These are phyloP conservation scores for Themeda triandra DNA, from an alignment of 176 grass and related monocot species.

Conservation along the genomic window DNA sequence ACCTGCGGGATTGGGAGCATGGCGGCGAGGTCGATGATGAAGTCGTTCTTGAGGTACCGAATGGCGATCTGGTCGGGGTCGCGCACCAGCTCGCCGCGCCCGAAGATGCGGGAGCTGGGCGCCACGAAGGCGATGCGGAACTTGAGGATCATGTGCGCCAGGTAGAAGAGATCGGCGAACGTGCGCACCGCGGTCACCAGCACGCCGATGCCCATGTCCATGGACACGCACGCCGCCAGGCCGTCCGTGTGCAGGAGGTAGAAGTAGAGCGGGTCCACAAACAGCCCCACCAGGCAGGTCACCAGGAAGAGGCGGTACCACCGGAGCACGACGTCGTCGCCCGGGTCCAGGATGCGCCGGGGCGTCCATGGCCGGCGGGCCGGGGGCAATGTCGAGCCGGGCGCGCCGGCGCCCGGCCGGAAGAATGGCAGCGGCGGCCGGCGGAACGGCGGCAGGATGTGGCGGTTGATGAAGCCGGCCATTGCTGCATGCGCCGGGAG, in stretches of 20 bases:
- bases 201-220: conserved; percentile 57
- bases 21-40: conserved; percentile 81
- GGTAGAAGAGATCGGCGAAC: conserved; percentile 82
- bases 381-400: background rate
- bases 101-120: conserved; percentile 80
- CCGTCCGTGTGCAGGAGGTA: conserved; percentile 69
- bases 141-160: conserved; percentile 83
- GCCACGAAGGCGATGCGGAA: conserved; percentile 89
- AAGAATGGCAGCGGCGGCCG: conserved; percentile 58
- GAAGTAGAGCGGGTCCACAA: conserved; percentile 92
- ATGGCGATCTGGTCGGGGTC: conserved; percentile 85
- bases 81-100: conserved; percentile 74
- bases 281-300: conserved; percentile 71
- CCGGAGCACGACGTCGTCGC: conserved; percentile 63
- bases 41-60: conserved; percentile 88
- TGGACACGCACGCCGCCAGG: conserved; percentile 44
- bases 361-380: conserved; percentile 54
- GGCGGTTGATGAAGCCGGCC: conserved; percentile 52
- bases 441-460: conserved; percentile 58
- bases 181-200: conserved; percentile 61
- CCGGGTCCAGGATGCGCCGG: conserved; percentile 86
- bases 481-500: conserved; percentile 7
- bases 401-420: conserved; percentile 1
- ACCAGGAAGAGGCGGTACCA: conserved; percentile 92
- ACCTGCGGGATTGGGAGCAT: conserved; percentile 89